Conservation (phyloP, 2,329 filamentous ascomycete species). For the Epicoccum sorghinum region DNA sequence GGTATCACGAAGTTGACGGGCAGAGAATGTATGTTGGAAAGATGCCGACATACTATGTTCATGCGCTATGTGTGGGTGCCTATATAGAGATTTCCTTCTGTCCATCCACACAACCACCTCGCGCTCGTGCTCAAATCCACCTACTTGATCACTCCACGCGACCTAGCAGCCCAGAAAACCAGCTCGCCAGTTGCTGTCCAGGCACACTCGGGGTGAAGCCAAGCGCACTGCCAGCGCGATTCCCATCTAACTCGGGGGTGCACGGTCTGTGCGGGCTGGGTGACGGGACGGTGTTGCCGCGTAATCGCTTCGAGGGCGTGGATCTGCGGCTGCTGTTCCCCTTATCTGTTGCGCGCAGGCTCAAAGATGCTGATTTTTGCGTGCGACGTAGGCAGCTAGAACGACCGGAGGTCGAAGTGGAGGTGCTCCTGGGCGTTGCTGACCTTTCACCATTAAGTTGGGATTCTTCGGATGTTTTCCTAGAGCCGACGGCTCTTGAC, state of each 20-base stretch:
- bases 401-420: not conserved
- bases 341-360: conserved; percentile 13
- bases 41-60: no score
- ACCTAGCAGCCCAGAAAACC: conserved; percentile 43
- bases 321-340: conserved; percentile 10
- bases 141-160: conserved; percentile 10
- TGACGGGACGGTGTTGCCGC: conserved; percentile 28
- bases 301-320: conserved; percentile 20
- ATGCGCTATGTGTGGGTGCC: no score
- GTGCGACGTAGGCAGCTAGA: conserved; percentile 13
- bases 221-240: conserved; percentile 16
- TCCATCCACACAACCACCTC: no score
- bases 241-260: not conserved
- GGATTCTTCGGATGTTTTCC: not conserved
- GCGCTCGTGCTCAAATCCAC: no score
- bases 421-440: conserved; percentile 4
- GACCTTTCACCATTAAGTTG: not conserved
- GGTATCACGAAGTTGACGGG: no score
- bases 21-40: no score
- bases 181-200: conserved; percentile 39
- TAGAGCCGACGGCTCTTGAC: not conserved
- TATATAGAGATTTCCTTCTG: no score
- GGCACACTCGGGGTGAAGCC: conserved; percentile 35
- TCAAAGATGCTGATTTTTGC: conserved; percentile 11
- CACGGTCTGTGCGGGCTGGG: not conserved